These are phyloP conservation scores for Aspergillus fijiensis DNA, from an alignment of 2,329 filamentous ascomycete genomes.

Conservation along the genomic window DNA sequence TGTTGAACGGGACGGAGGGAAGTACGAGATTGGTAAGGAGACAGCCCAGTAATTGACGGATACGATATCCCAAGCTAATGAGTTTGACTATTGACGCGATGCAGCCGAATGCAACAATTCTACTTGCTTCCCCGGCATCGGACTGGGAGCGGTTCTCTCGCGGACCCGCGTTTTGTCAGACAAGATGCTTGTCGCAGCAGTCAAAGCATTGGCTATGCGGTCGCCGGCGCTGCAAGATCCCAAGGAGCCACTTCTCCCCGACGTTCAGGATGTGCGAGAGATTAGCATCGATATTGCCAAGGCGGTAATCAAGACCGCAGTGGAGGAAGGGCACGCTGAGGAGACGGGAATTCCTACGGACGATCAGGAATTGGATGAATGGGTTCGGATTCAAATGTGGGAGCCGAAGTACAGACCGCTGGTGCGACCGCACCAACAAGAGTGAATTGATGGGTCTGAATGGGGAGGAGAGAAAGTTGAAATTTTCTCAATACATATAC, in stretches of 20 bases:
- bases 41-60: background rate
- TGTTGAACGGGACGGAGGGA: conserved; percentile 59
- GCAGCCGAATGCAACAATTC: conserved; percentile 84
- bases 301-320: conserved; percentile 69
- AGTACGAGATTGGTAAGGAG: conserved; percentile 54
- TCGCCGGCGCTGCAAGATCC: conserved; percentile 68
- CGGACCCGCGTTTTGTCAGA: conserved; percentile 68
- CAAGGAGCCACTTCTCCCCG: conserved; percentile 68
- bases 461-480: no score
- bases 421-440: background rate
- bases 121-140: conserved; percentile 81
- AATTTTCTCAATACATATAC: no score
- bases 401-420: conserved; percentile 38
- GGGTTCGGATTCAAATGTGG: conserved; percentile 47
- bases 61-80: background rate
- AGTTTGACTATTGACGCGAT: background rate
- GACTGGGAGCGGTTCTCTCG: conserved; percentile 72
- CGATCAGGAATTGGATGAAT: conserved; percentile 37
- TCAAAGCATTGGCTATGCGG: conserved; percentile 67
- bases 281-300: conserved; percentile 77
- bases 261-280: conserved; percentile 69
- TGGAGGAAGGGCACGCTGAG: conserved; percentile 67
- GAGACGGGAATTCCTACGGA: conserved; percentile 62
- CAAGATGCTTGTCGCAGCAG: conserved; percentile 78
- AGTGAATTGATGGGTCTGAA: background rate